Evolutionary conservation across 176 grass and related monocot species (phyloP), one percentile per base, ranked within the genome.

Genomic region (Avena atlantica): DNA sequence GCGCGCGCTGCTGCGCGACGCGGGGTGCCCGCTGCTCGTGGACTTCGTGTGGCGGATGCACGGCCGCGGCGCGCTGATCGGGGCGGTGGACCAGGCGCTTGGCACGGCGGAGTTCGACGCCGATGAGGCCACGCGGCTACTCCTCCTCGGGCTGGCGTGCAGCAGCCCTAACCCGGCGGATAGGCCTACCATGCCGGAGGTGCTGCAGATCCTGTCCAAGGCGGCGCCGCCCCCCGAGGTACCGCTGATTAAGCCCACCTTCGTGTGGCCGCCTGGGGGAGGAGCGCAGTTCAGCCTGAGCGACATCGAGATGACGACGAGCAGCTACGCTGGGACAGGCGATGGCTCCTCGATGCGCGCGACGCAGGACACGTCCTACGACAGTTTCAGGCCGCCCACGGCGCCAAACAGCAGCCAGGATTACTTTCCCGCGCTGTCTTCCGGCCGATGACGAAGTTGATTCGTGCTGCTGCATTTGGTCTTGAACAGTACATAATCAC

Each of bases 11-110:
- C 52, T 8, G 6, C 31, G 29, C n/a, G 75, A 84, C 55, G 17
- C 80, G 1, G 6, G 21, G 1, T 87, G 78, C 75, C 77, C 74
- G 70, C 52, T 87, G 72, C 85, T 94, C 6, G 52, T 47, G 9
- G 92, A 94, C 58, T 89, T 82, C 85, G 89, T 91, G 57, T 94
- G 92, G 92, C 78, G 44, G 64, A 70, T 94, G 76, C 87, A 94
- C 66, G 77, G 87, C 48, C 81, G 88, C 12, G 92, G 66, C 16
- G 81, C 73, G 34, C 75, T 94, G 48, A 72, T 91, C 4, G 89
- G 86, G 0, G 92, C 92, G 0, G 84, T 94, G 4, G 89, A 94
- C 78, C 85, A 74, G 57, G 34, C 0, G 3, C 85, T 94, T 8
- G 81, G 60, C 49, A 80, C 86, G 0, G 57, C 48, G 0, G 87